Evolutionary conservation across 2,329 filamentous ascomycete genomes (phyloP), one percentile per base, ranked within the genome.

Genomic region (Exophiala mesophila): DNA sequence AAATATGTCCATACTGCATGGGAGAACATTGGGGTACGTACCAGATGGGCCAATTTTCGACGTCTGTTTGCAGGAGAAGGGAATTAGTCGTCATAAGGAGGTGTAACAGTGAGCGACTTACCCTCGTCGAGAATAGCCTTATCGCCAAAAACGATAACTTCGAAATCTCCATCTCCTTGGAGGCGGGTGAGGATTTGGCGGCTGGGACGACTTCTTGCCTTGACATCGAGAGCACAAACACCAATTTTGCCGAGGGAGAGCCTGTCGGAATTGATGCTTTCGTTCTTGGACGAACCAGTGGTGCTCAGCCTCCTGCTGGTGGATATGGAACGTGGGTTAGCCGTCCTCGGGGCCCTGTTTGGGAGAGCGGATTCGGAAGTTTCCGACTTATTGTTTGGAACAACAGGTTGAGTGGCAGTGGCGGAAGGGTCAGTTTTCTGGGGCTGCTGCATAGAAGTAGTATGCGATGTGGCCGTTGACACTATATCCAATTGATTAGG

Each of bases 61-160:
- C 84, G 50, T 85, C 86, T 80, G 45, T n/a, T n/a, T 18, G 17
- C 12, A 24, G 16, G 15, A 47, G 9, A 24, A 19, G 39, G 29
- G 20, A 35, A 30, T 29, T 17, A 36, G 18, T 12, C 7, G 13
- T 13, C 36, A 30, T 12, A n/a, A n/a, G n/a, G n/a, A n/a, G n/a
- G n/a, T n/a, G n/a, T n/a, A n/a, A n/a, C n/a, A n/a, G n/a, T n/a
- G n/a, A n/a, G n/a, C n/a, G n/a, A 60, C 72, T 55, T 55, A 78
- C 77, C 77, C 76, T 98, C 92, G 59, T 98, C 92, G 24, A 98
- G 73, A 55, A 98, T 98, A 31, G 96, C 90, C 67, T 98, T 98
- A 70, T 98, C 92, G 35, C 92, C 94, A 69, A 98, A 98, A 9
- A 98, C 90, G 49, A 94, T 83, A 17, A 97, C 89, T 58, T 98